These are phyloP conservation scores for Spergularia bocconei DNA, from an alignment of 148 eudicot genomes.

Conservation along the genomic window DNA sequence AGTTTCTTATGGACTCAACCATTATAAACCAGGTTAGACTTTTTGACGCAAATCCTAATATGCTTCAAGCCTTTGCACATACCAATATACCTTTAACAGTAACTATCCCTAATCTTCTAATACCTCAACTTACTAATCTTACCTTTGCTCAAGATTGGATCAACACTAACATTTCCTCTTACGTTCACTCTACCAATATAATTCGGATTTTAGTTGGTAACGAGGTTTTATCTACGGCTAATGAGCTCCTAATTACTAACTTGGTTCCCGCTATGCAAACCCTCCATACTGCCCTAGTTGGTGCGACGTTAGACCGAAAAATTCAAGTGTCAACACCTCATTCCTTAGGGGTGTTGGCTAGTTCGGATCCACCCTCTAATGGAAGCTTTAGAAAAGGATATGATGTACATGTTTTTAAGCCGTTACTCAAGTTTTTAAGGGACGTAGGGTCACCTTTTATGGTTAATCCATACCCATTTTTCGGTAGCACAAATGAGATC, in stretches of 20 bases:
- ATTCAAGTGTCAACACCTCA: conserved; percentile 63
- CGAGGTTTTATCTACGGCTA: conserved; percentile 56
- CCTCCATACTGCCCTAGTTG: conserved; percentile 45
- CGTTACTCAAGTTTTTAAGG: conserved; percentile 49
- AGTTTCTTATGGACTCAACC: conserved; percentile 48
- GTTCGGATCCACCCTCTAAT: conserved; percentile 54
- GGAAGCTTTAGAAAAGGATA: conserved; percentile 59
- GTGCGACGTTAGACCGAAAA: conserved; percentile 31
- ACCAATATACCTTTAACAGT: conserved; percentile 52
- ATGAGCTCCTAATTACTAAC: conserved; percentile 34
- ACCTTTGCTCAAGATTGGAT: conserved; percentile 52
- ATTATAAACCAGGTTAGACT: conserved; percentile 54
- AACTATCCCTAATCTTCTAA: conserved; percentile 51
- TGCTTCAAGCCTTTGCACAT: conserved; percentile 50
- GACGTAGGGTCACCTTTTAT: conserved; percentile 53
- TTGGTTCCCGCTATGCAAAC: conserved; percentile 62
- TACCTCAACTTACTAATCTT: conserved; percentile 43
- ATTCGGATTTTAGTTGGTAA: conserved; percentile 62
- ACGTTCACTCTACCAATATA: conserved; percentile 42
- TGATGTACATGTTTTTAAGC: conserved; percentile 45
- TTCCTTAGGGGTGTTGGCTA: conserved; percentile 53
- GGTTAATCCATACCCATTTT: conserved; percentile 66
- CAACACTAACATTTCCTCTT: conserved; percentile 34
- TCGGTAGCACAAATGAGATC: conserved; percentile 38
- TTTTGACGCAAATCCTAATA: conserved; percentile 47